Evolutionary conservation across 2,329 filamentous ascomycete genomes (phyloP).

Genomic region (Cordyceps cicadae): DNA sequence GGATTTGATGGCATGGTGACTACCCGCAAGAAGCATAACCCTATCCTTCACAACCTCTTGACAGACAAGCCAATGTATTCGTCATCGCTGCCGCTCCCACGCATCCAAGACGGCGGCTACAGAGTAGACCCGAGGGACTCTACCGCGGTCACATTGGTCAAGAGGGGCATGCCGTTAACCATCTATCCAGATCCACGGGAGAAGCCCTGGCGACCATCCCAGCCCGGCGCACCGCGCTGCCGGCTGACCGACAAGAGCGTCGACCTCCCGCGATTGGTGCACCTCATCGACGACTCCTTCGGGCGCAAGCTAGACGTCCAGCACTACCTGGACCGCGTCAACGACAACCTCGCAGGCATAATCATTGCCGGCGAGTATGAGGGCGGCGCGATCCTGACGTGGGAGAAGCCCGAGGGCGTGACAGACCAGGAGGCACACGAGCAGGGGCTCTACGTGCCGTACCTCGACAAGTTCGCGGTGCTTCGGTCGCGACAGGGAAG

Average conservation of each 20-base stretch:
- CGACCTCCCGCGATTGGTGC: constrained; percentile 71
- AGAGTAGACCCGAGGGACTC: constrained; percentile 16
- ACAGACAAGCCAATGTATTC: constrained; percentile 92
- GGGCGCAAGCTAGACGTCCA: constrained; percentile 72
- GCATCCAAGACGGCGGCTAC: constrained; percentile 41
- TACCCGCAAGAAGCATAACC: constrained; percentile 58
- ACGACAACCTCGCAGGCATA: constrained; percentile 73
- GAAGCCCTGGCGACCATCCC: constrained; percentile 59
- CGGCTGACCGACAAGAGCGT: constrained; percentile 72
- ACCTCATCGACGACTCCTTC: constrained; percentile 92
- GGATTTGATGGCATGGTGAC: constrained; percentile 42
- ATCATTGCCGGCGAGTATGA: constrained; percentile 97
- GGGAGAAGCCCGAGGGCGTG: constrained; percentile 67
- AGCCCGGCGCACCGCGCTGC: constrained; percentile 50
- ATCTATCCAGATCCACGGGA: constrained; percentile 70
- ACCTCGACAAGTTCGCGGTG: constrained; percentile 96
- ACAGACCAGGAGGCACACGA: constrained; percentile 45
- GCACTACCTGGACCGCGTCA: constrained; percentile 75
- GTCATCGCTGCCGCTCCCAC: constrained; percentile 72
- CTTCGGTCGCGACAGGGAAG: constrained; percentile 80
- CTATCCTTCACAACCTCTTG: constrained; percentile 87
- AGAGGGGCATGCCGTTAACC: constrained; percentile 81
- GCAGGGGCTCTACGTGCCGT: constrained; percentile 67
- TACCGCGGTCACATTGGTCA: constrained; percentile 67
- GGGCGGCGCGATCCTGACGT: constrained; percentile 87